Conservation (phyloP, 1,284 basidiomycete species). For the Cutaneotrichosporon spelunceum region DNA sequence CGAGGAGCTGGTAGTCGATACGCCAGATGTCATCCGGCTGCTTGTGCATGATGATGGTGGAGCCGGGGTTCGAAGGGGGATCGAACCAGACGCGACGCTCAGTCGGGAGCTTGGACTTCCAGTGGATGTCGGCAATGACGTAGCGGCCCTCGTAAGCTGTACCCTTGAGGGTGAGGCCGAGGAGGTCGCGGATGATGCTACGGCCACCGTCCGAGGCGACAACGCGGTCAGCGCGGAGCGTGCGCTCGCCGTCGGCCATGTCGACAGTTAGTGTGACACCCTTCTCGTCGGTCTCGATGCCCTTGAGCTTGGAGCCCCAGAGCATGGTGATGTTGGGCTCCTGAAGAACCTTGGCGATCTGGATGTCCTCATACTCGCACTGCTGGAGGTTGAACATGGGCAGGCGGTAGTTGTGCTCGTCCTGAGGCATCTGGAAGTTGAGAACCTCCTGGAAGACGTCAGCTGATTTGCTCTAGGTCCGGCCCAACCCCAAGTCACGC, state of each 20-base stretch:
- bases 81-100: slow-evolving; percentile 24
- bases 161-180: slow-evolving; percentile 17
- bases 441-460: slow-evolving; percentile 15
- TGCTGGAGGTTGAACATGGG: slow-evolving; percentile 28
- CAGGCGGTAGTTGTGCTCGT: slow-evolving; percentile 7
- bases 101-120: slow-evolving; percentile 20
- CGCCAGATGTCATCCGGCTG: slow-evolving; percentile 28
- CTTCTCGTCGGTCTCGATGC: slow-evolving; percentile 9
- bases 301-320: slow-evolving; percentile 17
- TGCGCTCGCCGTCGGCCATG: slow-evolving; percentile 19
- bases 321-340: slow-evolving; percentile 19
- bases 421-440: slow-evolving; percentile 22
- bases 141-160: slow-evolving; percentile 26
- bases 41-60: slow-evolving; percentile 28
- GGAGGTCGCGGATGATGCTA: slow-evolving; percentile 18
- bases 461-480: background rate
- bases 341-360: slow-evolving; percentile 14
- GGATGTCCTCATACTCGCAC: slow-evolving; percentile 26
- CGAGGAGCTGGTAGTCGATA: slow-evolving; percentile 25
- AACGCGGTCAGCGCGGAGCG: slow-evolving; percentile 18
- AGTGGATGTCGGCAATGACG: slow-evolving; percentile 27
- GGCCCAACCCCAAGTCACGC: too few species aligned
- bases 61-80: slow-evolving; percentile 23
- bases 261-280: slow-evolving; percentile 22
- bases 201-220: slow-evolving; percentile 22